Conservation (phyloP, 768 basidiomycete species). For the Lactarius deliciosus region DNA sequence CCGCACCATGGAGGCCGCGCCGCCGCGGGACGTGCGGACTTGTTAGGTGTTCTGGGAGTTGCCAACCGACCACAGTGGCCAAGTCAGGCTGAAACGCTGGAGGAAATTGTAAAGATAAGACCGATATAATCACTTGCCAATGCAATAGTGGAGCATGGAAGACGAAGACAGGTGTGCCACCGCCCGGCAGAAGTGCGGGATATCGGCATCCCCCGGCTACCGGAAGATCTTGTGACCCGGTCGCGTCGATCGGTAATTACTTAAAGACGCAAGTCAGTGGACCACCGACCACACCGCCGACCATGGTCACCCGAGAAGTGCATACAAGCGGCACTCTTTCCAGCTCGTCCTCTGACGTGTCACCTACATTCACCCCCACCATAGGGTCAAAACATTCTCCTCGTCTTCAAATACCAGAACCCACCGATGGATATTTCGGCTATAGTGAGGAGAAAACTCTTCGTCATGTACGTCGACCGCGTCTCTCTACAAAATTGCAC, state of each 20-base stretch:
- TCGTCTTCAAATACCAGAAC: conserved; percentile 45
- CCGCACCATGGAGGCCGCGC: background rate
- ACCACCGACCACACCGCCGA: background rate
- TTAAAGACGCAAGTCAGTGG: background rate
- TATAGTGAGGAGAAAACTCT: conserved; percentile 77
- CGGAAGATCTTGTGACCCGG: background rate
- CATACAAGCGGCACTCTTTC: background rate
- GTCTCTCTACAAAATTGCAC: background rate
- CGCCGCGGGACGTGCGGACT: background rate
- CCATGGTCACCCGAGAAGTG: background rate
- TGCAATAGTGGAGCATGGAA: too few relatives aligned
- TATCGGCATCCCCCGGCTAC: background rate
- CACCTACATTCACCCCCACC: background rate
- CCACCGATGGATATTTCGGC: conserved; percentile 74
- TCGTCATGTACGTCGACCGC: conserved; percentile 56
- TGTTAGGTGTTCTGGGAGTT: background rate
- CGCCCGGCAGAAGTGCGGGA: background rate
- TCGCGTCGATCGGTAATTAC: conserved; percentile 3
- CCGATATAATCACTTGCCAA: background rate
- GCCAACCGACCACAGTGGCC: background rate
- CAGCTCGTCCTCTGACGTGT: background rate
- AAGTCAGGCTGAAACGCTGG: background rate
- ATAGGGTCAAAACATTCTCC: conserved; percentile 24
- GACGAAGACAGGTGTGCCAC: too few relatives aligned
- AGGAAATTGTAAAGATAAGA: background rate